phyloP scores from a whole-genome alignment of 768 basidiomycete genomes.

The Amanita fuliginea region DNA sequence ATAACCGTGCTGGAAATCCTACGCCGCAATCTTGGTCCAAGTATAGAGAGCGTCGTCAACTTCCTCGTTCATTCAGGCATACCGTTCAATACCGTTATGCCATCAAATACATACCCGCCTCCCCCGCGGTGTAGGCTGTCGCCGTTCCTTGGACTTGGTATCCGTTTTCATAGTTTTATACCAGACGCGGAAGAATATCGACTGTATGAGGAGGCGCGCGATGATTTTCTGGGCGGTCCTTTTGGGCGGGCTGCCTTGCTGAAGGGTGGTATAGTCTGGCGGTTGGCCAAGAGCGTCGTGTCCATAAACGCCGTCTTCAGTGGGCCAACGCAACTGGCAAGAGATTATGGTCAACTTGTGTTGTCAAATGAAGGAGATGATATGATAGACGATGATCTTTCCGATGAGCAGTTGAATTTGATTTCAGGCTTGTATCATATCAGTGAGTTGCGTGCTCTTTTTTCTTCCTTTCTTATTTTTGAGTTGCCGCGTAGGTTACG shows the following conservation, averaged over 20 bases:
- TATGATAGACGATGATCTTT: slow-evolving; percentile 1
- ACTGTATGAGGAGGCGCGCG: not conserved
- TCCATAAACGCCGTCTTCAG: not conserved
- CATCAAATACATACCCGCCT: slow-evolving; percentile 1
- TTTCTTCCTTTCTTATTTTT: no score
- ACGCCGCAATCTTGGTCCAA: not conserved
- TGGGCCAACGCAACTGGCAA: not conserved
- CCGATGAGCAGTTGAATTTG: not conserved
- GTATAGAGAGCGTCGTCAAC: not conserved
- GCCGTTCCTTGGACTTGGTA: not conserved
- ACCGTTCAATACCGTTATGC: not conserved
- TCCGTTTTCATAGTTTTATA: not conserved
- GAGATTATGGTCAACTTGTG: not conserved
- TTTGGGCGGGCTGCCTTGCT: slow-evolving; percentile 2
- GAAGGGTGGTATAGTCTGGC: slow-evolving; percentile 4
- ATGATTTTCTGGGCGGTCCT: not conserved
- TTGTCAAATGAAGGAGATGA: not conserved
- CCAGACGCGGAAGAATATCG: slow-evolving; percentile 1
- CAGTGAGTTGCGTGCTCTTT: not conserved
- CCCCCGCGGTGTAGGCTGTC: not conserved
- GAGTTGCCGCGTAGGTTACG: not conserved
- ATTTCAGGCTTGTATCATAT: slow-evolving; percentile 4
- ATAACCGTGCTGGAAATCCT: slow-evolving; percentile 2
- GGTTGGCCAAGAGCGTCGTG: slow-evolving; percentile 1
- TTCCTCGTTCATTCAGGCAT: slow-evolving; percentile 1